These are phyloP conservation scores for Trebouxia sp. DNA, from an alignment of 139 green algal species.

Conservation along the genomic window DNA sequence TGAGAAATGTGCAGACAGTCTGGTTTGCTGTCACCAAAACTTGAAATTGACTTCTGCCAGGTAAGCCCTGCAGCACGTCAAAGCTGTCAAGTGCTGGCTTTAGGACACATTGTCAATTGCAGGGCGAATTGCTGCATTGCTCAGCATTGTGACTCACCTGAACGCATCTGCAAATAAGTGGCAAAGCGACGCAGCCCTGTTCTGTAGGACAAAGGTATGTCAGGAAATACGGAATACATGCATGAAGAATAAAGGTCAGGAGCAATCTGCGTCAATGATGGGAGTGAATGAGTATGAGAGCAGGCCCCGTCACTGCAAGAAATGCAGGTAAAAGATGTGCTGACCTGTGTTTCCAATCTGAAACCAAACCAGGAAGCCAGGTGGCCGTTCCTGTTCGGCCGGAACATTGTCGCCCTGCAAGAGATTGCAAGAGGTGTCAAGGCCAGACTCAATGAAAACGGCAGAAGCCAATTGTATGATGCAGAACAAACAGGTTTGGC, in stretches of 20 bases:
- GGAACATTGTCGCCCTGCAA: no score
- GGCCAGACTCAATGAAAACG: no score
- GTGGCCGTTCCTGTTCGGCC: no score
- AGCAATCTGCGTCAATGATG: neutral
- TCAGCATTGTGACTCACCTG: neutral
- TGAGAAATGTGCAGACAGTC: neutral
- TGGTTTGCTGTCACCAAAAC: neutral
- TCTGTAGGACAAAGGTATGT: neutral
- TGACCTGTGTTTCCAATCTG: neutral
- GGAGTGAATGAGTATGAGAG: neutral
- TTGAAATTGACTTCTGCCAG: neutral
- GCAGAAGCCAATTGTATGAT: no score
- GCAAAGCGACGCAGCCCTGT: neutral
- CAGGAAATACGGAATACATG: no score
- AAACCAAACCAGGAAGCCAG: slow-evolving; percentile 7
- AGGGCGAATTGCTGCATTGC: neutral
- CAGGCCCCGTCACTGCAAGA: neutral
- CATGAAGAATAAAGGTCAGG: neutral
- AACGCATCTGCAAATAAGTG: neutral
- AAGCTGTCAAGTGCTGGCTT: no score
- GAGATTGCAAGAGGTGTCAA: no score
- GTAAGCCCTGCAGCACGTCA: neutral
- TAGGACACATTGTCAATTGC: no score
- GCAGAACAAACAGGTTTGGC: no score
- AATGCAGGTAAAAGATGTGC: neutral